Conservation (phyloP, 2,329 filamentous ascomycete genomes). For the Aspergillus udagawae region DNA sequence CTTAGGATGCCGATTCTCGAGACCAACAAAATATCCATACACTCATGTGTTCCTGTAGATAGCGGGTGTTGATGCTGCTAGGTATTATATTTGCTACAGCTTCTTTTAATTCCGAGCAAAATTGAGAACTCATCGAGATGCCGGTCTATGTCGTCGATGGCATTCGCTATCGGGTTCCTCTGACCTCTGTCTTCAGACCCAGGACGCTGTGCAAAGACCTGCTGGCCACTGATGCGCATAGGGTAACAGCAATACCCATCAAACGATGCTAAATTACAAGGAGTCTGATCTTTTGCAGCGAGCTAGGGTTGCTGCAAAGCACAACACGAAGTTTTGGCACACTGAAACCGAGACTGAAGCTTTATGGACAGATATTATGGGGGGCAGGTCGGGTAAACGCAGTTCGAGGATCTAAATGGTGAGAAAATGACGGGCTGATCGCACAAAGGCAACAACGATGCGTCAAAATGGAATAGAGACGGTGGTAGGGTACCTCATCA, state of each 20-base stretch:
- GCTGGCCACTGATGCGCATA: background rate
- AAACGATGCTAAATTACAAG: background rate
- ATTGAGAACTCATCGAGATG: slow-evolving; percentile 5
- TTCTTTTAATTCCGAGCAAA: background rate
- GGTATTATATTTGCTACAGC: background rate
- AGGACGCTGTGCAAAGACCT: slow-evolving; percentile 1
- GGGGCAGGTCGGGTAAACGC: slow-evolving; percentile 38
- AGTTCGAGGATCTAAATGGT: background rate
- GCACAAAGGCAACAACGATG: background rate
- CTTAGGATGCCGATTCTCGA: no score
- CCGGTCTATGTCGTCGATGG: slow-evolving; percentile 12
- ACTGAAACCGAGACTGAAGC: background rate
- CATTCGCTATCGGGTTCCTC: slow-evolving; percentile 6
- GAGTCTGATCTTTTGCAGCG: background rate
- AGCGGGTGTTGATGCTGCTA: background rate
- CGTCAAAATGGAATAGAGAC: slow-evolving; percentile 15
- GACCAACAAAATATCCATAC: no score
- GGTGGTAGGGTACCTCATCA: slow-evolving; percentile 17
- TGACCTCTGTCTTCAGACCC: slow-evolving; percentile 6
- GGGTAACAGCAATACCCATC: background rate
- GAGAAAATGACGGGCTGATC: background rate
- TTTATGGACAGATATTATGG: slow-evolving; percentile 20
- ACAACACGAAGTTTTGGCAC: background rate
- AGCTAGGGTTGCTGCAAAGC: background rate
- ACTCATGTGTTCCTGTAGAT: no score